Evolutionary conservation across 1,284 basidiomycete genomes (phyloP).

Genomic region (Rhodotorula sp.): DNA sequence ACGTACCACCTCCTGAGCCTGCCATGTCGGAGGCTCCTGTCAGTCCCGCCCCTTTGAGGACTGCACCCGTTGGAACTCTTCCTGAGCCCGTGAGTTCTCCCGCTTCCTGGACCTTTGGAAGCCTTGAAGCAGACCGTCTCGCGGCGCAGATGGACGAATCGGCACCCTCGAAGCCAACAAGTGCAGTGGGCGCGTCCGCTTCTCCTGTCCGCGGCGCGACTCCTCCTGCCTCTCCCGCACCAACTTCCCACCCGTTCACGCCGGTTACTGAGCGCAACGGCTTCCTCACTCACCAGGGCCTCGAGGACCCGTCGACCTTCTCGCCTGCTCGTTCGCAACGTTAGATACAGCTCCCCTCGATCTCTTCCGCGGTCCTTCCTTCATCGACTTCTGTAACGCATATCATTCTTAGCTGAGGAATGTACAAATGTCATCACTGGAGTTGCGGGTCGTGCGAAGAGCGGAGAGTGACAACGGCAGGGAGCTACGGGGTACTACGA

Average conservation of each 20-base stretch:
- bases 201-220: background rate
- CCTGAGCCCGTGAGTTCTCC: constrained; percentile 11
- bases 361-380: too few relatives aligned
- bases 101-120: too few relatives aligned
- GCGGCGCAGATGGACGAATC: constrained; percentile 9
- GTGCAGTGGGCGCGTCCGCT: background rate
- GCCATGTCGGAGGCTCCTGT: background rate
- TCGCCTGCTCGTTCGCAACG: background rate
- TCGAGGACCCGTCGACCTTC: constrained; percentile 13
- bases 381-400: background rate
- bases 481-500: background rate
- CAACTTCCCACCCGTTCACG: background rate
- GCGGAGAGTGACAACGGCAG: background rate
- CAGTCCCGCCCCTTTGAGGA: background rate
- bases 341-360: too few relatives aligned
- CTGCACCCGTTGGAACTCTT: constrained; percentile 2
- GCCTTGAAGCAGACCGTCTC: background rate
- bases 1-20: background rate
- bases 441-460: background rate
- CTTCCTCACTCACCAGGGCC: constrained; percentile 2
- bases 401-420: background rate
- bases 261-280: constrained; percentile 6
- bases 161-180: background rate
- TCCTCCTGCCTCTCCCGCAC: background rate
- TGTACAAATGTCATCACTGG: background rate